Conservation (phyloP, 2,329 filamentous ascomycete genomes). For the Colletotrichum musicola region DNA sequence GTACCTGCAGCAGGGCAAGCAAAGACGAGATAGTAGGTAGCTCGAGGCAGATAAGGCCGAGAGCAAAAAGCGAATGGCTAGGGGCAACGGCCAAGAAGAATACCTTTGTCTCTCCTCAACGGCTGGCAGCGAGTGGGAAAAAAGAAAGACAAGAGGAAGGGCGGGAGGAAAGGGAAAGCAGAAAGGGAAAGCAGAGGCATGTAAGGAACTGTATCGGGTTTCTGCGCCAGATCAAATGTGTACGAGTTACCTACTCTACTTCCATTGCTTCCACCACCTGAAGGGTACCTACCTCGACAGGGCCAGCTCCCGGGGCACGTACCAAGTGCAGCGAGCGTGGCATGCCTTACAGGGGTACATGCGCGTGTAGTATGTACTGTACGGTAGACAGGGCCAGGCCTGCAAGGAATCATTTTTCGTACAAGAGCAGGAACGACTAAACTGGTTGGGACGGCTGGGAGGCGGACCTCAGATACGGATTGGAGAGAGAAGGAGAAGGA, state of each 20-base stretch:
- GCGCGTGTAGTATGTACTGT: not conserved
- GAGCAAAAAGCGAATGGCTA: not conserved
- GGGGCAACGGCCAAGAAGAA: conserved; percentile 6
- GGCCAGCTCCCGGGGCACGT: too few species aligned
- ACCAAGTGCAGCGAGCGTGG: too few species aligned
- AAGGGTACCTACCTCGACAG: too few species aligned
- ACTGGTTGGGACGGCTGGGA: too few species aligned
- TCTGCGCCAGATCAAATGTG: not conserved
- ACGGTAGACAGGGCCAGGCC: not conserved
- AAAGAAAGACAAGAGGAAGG: conserved; percentile 16
- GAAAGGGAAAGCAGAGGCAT: conserved; percentile 35
- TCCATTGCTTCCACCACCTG: too few species aligned
- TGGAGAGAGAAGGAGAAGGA: not conserved
- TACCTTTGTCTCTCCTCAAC: conserved; percentile 19
- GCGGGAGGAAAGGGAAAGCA: conserved; percentile 34
- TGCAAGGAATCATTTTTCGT: conserved; percentile 7
- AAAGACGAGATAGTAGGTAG: not conserved
- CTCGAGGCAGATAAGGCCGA: conserved; percentile 13
- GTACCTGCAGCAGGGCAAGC: conserved; percentile 11
- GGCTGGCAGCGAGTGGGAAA: conserved; percentile 8
- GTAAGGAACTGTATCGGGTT: conserved; percentile 17
- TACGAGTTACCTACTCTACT: not conserved
- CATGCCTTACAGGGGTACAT: too few species aligned
- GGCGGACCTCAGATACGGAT: conserved; percentile 4
- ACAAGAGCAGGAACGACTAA: not conserved